A percentile compares a stretch with the other conserved stretches of the same genome.
phyloP scores from a whole-genome alignment of 306 rosid genomes.

The Amphicarpaea edgeworthii region DNA sequence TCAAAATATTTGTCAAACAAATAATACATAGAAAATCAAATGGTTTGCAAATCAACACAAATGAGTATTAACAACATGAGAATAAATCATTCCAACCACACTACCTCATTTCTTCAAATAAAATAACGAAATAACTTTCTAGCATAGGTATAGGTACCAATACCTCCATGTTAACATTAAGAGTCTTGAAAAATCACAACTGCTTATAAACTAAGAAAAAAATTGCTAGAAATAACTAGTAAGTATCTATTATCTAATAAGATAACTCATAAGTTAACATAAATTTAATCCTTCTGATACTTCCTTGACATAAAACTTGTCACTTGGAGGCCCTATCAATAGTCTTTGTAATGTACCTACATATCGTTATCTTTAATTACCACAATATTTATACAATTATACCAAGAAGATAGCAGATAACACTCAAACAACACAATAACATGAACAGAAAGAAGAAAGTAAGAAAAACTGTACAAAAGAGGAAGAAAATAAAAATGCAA shows the following conservation, averaged over 20 bases:
- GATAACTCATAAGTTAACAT: constrained; percentile 14
- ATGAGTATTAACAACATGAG: not conserved
- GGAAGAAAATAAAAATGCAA: constrained; percentile 43
- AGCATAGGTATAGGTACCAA: constrained; percentile 13
- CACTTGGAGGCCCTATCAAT: constrained; percentile 4
- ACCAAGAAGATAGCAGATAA: not conserved
- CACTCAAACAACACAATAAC: constrained; percentile 11
- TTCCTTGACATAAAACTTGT: not conserved
- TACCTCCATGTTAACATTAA: constrained; percentile 29
- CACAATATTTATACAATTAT: not conserved
- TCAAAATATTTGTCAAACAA: constrained; percentile 11
- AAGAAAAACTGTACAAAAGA: not conserved
- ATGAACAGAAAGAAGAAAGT: constrained; percentile 1
- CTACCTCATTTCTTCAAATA: not conserved
- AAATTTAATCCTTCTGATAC: constrained; percentile 1
- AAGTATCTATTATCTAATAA: not conserved
- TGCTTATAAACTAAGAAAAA: constrained; percentile 17
- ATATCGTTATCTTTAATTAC: not conserved
- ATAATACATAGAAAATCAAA: constrained; percentile 19
- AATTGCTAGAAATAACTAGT: constrained; percentile 6
- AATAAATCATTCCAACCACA: constrained; percentile 20
- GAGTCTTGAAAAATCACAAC: constrained; percentile 8
- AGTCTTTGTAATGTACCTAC: constrained; percentile 11
- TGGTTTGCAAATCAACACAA: constrained; percentile 25
- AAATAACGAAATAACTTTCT: constrained; percentile 30